Conservation (phyloP, 345 rosid species). For the Aurinia saxatilis region DNA sequence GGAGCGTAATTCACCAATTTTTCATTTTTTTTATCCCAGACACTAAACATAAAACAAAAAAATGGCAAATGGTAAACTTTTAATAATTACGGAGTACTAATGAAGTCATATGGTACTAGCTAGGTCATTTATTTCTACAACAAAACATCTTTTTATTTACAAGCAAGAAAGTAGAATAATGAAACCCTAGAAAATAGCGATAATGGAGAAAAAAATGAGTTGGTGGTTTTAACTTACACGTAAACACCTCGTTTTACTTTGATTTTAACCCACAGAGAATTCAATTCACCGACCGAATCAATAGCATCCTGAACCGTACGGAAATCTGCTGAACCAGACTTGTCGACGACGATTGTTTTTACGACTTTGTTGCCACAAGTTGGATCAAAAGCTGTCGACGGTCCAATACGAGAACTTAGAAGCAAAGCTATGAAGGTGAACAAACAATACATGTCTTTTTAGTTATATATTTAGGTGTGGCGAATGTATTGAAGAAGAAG, state of each 20-base stretch:
- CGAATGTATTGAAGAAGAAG: not conserved
- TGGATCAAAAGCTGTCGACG: conserved; percentile 9
- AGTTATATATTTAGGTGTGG: not conserved
- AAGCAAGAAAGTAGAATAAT: not conserved
- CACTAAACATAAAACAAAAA: too few relatives aligned
- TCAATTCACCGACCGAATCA: conserved; percentile 7
- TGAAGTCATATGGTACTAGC: too few relatives aligned
- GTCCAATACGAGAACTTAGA: conserved; percentile 14
- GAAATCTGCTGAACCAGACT: conserved; percentile 1
- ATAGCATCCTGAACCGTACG: conserved; percentile 22
- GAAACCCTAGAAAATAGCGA: conserved; percentile 4
- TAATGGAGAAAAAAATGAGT: not conserved
- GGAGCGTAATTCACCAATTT: too few relatives aligned
- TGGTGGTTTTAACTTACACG: conserved; percentile 18
- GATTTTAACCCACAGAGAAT: conserved; percentile 29
- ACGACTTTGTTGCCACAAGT: conserved; percentile 26
- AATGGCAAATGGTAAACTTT: too few relatives aligned
- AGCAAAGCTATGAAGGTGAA: conserved; percentile 16
- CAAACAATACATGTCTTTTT: conserved; percentile 15
- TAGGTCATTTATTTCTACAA: not conserved
- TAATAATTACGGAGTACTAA: too few relatives aligned
- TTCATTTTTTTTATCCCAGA: too few relatives aligned
- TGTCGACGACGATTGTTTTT: conserved; percentile 24
- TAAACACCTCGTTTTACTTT: conserved; percentile 27
- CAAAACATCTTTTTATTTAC: not conserved